phyloP scores from a whole-genome alignment of 192 early-diverging fungal genomes.

The Coemansia sp. region DNA sequence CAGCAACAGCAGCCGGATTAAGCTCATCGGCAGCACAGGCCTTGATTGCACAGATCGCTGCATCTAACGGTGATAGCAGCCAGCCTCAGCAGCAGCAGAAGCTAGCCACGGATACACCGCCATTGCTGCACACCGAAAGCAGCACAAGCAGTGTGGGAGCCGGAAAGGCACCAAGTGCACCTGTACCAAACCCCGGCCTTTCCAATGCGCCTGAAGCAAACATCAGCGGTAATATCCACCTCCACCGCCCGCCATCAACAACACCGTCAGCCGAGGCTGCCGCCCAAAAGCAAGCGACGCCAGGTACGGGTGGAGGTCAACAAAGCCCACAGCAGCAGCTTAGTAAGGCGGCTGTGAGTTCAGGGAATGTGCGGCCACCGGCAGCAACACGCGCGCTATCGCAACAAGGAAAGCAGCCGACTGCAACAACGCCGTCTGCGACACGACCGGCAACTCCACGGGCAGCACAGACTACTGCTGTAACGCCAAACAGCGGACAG shows the following conservation, averaged over 20 bases:
- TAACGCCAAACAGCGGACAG: conserved; percentile 9
- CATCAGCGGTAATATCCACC: not conserved
- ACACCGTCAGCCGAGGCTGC: not conserved
- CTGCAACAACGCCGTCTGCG: not conserved
- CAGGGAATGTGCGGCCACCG: not conserved
- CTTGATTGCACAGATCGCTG: conserved; percentile 42
- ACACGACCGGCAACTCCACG: not conserved
- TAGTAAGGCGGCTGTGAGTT: not conserved
- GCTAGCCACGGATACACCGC: not conserved
- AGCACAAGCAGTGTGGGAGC: not conserved
- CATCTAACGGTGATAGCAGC: conserved; percentile 25
- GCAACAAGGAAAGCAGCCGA: not conserved
- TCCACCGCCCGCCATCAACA: not conserved
- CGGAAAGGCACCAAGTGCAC: not conserved
- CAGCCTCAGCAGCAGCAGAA: conserved; percentile 20
- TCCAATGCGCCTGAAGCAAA: not conserved
- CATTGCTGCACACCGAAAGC: not conserved
- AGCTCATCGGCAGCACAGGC: conserved; percentile 37
- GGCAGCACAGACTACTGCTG: not conserved
- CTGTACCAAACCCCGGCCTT: not conserved
- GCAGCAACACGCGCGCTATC: conserved; percentile 6
- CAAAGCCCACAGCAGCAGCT: not conserved
- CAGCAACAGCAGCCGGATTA: conserved; percentile 38
- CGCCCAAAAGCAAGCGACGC: not conserved
- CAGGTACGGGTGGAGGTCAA: not conserved